Percentiles rank a stretch among this genome's conserved stretches.
phyloP scores from a whole-genome alignment of 2,329 filamentous ascomycete species.

The Phialophora chinensis region DNA sequence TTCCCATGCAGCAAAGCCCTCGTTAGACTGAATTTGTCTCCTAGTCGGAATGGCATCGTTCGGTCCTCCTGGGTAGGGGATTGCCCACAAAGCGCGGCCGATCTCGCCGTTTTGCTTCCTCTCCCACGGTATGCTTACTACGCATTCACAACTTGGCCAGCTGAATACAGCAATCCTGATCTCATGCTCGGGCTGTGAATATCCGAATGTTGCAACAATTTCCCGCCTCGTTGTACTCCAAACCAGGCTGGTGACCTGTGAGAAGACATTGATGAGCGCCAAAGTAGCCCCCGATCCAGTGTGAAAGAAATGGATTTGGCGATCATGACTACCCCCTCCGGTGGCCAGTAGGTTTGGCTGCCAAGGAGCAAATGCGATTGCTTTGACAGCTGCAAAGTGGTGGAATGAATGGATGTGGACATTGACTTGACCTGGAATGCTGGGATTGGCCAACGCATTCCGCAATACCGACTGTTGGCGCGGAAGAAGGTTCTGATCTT shows the following conservation, averaged over 20 bases:
- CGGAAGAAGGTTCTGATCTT: neutral
- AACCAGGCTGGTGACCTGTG: constrained; percentile 90
- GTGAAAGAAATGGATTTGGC: constrained; percentile 95
- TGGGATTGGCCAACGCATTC: constrained; percentile 34
- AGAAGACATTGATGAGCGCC: constrained; percentile 87
- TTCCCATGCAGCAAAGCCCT: constrained; percentile 36
- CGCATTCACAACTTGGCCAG: constrained; percentile 88
- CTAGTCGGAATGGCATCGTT: constrained; percentile 43
- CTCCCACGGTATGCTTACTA: constrained; percentile 83
- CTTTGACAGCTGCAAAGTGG: constrained; percentile 90
- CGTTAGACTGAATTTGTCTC: constrained; percentile 18
- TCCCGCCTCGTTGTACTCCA: constrained; percentile 87
- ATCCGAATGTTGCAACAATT: constrained; percentile 92
- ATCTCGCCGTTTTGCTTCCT: constrained; percentile 44
- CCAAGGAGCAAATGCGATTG: constrained; percentile 97
- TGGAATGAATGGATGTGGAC: constrained; percentile 73
- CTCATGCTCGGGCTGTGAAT: constrained; percentile 85
- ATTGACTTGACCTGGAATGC: constrained; percentile 28
- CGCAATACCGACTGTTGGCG: constrained; percentile 17
- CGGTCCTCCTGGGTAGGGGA: constrained; percentile 76
- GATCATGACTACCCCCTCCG: constrained; percentile 91
- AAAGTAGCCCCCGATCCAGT: constrained; percentile 80
- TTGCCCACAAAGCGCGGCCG: constrained; percentile 76
- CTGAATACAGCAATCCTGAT: constrained; percentile 90
- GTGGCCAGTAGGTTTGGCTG: constrained; percentile 84